These are phyloP conservation scores for Dimargaris xerosporica DNA, from an alignment of 192 early-diverging fungal species.

Conservation along the genomic window DNA sequence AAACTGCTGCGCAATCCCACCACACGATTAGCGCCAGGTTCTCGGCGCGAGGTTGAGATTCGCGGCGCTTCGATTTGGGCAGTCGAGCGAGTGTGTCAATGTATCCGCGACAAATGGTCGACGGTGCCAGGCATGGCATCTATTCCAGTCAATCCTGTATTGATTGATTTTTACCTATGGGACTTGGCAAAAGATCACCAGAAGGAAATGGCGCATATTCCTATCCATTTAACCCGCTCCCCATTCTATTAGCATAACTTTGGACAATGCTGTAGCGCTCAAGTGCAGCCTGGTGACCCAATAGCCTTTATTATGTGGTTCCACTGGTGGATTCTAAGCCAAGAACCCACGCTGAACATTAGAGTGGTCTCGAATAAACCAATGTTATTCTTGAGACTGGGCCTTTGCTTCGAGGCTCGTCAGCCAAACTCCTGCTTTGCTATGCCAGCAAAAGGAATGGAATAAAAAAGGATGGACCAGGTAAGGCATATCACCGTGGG, in stretches of 20 bases:
- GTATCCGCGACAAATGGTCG: constrained; percentile 21
- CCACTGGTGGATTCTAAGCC: no score
- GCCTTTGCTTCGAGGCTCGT: no score
- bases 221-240: constrained; percentile 47
- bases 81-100: constrained; percentile 42
- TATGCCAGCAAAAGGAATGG: no score
- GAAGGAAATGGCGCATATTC: constrained; percentile 33
- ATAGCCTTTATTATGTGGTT: no score
- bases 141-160: constrained; percentile 47
- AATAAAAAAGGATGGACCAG: no score
- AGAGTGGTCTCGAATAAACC: no score
- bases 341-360: no score
- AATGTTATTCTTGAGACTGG: no score
- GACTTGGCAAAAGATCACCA: constrained; percentile 59
- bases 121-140: constrained; percentile 9
- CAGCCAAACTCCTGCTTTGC: no score
- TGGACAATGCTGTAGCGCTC: no score
- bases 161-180: constrained; percentile 84
- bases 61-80: constrained; percentile 66
- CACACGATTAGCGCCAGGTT: constrained; percentile 6
- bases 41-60: constrained; percentile 53
- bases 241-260: constrained; percentile 44
- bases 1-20: constrained; percentile 23
- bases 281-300: no score
- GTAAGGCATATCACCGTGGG: no score